Base-by-base conservation (phyloP, 129 eudicot species). In the Centaurea solstitialis region DNA sequence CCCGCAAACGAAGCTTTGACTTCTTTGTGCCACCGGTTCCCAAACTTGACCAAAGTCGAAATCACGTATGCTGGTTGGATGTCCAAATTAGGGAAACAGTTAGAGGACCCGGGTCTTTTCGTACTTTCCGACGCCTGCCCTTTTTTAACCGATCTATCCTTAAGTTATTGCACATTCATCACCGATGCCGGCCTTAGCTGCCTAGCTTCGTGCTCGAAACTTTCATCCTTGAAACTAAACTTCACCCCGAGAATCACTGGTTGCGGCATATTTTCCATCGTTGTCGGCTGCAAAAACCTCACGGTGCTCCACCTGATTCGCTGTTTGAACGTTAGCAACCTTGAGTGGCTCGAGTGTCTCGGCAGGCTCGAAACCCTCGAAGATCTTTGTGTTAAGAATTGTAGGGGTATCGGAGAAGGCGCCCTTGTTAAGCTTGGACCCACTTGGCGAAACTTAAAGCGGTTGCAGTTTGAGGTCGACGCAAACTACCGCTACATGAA, bases 311-410 rank as follows among this genome's bases (percentile, higher is more conserved):
- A 94, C 83, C 88, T 94, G 59, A 82, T 74, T 66, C 90, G 93
- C 1, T 92, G 97, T 80, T 86, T 91, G 17, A 88, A 92, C 72
- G 77, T 94, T 10, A 85, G 81, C 33, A 89, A 91, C 18, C 86
- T 85, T n/a, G 98, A 90, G 85, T 94, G 98, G 98, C 85, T 94
- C 22, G 97, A 91, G 82, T 91, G 87, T 87, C 91, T 94, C 68
- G 97, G 98, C 7, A 87, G 85, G 77, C 87, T 76, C 50, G 90
- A 88, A 82, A 88, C 77, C 4, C 90, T 94, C 15, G 90, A 91
- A 85, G 88, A 92, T 80, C 87, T 94, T 17, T 88, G 84, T 65
- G 84, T 94, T 7, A 91, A 90, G 80, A 89, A 90, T 45, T 94
- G 98, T 61, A 85, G 97, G 79, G 94, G 90, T 0, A 90, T 94